Evolutionary conservation across 2,329 filamentous ascomycete species (phyloP).

Genomic region (Cadophora sp.): DNA sequence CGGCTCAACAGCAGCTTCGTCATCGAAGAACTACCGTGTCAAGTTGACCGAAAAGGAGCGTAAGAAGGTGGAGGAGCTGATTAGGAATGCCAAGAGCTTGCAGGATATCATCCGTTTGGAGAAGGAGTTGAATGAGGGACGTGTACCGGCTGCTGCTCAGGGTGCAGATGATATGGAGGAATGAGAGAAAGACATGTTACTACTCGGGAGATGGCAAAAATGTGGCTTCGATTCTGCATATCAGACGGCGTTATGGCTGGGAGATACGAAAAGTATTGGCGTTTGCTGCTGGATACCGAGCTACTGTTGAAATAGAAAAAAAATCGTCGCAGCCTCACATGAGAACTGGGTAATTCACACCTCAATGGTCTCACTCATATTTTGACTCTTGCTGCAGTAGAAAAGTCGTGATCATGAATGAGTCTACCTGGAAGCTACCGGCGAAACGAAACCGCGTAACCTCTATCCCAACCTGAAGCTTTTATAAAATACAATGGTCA

Average conservation of each 20-base stretch:
- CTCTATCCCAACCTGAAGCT: neutral
- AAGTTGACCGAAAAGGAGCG: slow-evolving; percentile 90
- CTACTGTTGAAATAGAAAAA: slow-evolving; percentile 6
- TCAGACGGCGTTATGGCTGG: slow-evolving; percentile 25
- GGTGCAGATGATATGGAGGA: slow-evolving; percentile 67
- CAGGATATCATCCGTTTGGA: slow-evolving; percentile 90
- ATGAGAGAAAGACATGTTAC: slow-evolving; percentile 43
- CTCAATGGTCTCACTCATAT: neutral
- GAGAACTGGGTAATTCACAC: slow-evolving; percentile 12
- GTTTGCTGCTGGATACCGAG: slow-evolving; percentile 19
- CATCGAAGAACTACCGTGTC: slow-evolving; percentile 74
- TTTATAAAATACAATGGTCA: slow-evolving; percentile 6
- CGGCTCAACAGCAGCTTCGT: slow-evolving; percentile 52
- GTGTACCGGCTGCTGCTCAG: slow-evolving; percentile 75
- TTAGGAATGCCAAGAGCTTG: slow-evolving; percentile 86
- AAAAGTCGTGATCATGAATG: slow-evolving; percentile 15
- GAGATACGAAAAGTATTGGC: slow-evolving; percentile 22
- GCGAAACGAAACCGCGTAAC: neutral
- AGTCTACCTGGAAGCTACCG: neutral
- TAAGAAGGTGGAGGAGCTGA: slow-evolving; percentile 83
- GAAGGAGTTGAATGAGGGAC: slow-evolving; percentile 89
- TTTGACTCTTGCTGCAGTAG: neutral
- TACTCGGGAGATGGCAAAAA: neutral
- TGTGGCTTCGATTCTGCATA: slow-evolving; percentile 20
- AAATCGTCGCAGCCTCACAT: slow-evolving; percentile 12